Evolutionary conservation across 306 rosid genomes (phyloP), one percentile per base, ranked within the genome.

Genomic region (Hippophae tibetana): DNA sequence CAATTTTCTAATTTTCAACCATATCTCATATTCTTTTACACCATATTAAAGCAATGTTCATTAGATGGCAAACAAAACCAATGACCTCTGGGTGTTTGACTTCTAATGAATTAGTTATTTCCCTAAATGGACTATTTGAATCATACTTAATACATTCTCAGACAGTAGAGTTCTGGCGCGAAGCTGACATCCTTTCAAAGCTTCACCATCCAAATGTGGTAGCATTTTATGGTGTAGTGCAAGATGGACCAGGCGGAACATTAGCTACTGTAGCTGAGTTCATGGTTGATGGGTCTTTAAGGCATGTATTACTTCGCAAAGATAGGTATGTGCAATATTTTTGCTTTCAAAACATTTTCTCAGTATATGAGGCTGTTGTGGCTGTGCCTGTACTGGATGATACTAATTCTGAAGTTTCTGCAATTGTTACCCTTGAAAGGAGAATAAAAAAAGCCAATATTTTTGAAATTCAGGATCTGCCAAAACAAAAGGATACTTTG

Each of bases 191-290:
- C 67, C 96, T 85, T 63, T 89, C 96, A 58, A 85, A 85, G 81
- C 96, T 89, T 79, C 94, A 89, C 67, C 96, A 89, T 77, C 96
- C 96, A 62, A 89, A 89, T 78, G 96, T 89, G 40, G 90, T 89
- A 26, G 90, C 96, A 43, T 89, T 89, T 64, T 89, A 89, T 77
- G 96, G 96, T 61, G 90, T 89, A 42, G 96, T 89, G 70, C 90
- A 83, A 74, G 94, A 89, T 78, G 94, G 96, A 56, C 90, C 94
- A 10, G 94, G 96, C 51, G 90, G 79, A 49, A 89, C 94, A 42
- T 72, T 89, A 43, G 96, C 96, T 8, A 85, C 96, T 12, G 94
- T 89, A 54, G 62, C 96, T 7, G 96, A 89, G 69, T 89, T 47
- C 80, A 89, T 85, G 96, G 96, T 89, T 55, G 82, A 89, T 64